These are phyloP conservation scores for Seiridium cupressi DNA, from an alignment of 2,329 filamentous ascomycete genomes.

Conservation along the genomic window DNA sequence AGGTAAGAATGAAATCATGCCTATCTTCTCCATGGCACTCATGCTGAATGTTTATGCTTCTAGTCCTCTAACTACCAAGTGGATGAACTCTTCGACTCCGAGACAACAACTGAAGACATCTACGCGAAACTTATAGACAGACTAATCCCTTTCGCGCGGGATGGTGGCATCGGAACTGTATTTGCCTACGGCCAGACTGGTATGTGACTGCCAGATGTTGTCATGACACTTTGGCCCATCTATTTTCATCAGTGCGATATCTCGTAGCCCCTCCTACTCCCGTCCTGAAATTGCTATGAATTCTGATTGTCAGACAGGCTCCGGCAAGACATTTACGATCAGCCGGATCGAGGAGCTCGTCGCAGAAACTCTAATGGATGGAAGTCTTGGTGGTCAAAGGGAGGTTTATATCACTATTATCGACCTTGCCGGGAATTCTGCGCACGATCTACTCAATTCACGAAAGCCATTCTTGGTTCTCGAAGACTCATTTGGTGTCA, in stretches of 20 bases:
- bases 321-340: slow-evolving; percentile 46
- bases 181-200: slow-evolving; percentile 42
- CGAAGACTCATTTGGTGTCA: slow-evolving; percentile 42
- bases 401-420: slow-evolving; percentile 35
- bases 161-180: slow-evolving; percentile 46
- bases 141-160: slow-evolving; percentile 43
- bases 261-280: too few relatives aligned
- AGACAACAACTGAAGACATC: slow-evolving; percentile 34
- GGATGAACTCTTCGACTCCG: slow-evolving; percentile 33
- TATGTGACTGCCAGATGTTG: too few relatives aligned
- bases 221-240: too few relatives aligned
- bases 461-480: slow-evolving; percentile 40
- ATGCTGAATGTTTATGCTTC: too few relatives aligned
- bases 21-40: slow-evolving; percentile 8
- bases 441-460: slow-evolving; percentile 38
- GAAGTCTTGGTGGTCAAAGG: slow-evolving; percentile 19
- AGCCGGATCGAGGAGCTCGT: slow-evolving; percentile 39
- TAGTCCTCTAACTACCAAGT: slow-evolving; percentile 32
- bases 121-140: slow-evolving; percentile 38
- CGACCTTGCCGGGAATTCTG: slow-evolving; percentile 36
- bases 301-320: slow-evolving; percentile 31
- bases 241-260: too few relatives aligned
- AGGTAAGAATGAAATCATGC: neutral
- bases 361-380: slow-evolving; percentile 30
- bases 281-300: too few relatives aligned